Evolutionary conservation across 1,139 yeast species (phyloP).

Genomic region (Diutina catenulata): DNA sequence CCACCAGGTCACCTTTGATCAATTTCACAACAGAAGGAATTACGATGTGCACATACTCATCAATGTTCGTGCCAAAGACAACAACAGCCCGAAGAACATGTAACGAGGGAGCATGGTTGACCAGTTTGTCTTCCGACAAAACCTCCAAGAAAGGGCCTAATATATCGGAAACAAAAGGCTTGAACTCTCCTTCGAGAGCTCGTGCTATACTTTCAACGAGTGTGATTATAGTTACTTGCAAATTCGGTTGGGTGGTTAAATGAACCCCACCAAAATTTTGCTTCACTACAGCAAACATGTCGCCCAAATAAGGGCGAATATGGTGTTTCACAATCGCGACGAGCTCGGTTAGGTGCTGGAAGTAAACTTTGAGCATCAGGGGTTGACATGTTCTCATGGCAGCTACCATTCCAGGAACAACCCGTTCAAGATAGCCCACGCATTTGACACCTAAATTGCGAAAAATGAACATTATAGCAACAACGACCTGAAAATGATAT

Average conservation of each 20-base stretch:
- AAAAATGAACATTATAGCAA: constrained; percentile 84
- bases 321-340: constrained; percentile 82
- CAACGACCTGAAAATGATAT: constrained; percentile 85
- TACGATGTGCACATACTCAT: constrained; percentile 77
- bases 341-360: constrained; percentile 76
- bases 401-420: constrained; percentile 75
- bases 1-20: constrained; percentile 57
- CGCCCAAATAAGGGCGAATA: constrained; percentile 69
- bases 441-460: constrained; percentile 82
- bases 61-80: constrained; percentile 80
- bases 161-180: constrained; percentile 66
- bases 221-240: constrained; percentile 71
- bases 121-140: constrained; percentile 64
- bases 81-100: constrained; percentile 79
- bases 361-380: constrained; percentile 75
- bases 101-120: constrained; percentile 52
- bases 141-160: constrained; percentile 68
- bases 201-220: constrained; percentile 76
- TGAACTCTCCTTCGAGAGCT: constrained; percentile 88
- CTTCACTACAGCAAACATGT: constrained; percentile 64
- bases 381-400: constrained; percentile 83
- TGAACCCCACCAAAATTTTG: constrained; percentile 54
- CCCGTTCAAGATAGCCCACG: constrained; percentile 74
- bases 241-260: constrained; percentile 36
- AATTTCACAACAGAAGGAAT: constrained; percentile 74